phyloP scores from a whole-genome alignment of 805 yeast genomes.

The Myxozyma kluyveri region DNA sequence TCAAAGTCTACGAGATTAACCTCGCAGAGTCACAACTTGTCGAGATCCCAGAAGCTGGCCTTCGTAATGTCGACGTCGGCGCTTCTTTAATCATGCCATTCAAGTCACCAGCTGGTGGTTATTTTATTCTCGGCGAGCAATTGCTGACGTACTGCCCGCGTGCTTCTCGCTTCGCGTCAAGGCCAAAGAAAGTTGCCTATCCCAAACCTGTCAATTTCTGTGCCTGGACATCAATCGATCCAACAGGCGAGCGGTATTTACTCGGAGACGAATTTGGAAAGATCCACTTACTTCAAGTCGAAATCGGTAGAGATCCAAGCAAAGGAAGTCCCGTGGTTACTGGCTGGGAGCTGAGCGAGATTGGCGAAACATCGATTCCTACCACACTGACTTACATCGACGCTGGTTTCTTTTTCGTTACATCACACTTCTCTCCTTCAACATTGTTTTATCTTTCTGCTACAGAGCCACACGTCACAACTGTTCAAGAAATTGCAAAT shows the following conservation, averaged over 20 bases:
- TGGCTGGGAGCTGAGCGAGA: background rate
- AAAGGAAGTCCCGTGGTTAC: background rate
- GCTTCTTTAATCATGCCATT: slow-evolving; percentile 19
- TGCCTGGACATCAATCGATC: slow-evolving; percentile 26
- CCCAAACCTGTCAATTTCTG: slow-evolving; percentile 25
- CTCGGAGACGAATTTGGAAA: slow-evolving; percentile 29
- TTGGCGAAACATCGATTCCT: slow-evolving; percentile 26
- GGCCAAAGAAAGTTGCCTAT: slow-evolving; percentile 17
- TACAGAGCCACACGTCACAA: slow-evolving; percentile 18
- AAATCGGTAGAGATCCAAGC: too few relatives aligned
- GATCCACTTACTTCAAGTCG: slow-evolving; percentile 20
- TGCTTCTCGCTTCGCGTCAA: background rate
- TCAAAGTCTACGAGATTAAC: slow-evolving; percentile 23
- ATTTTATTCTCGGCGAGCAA: slow-evolving; percentile 28
- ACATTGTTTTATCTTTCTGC: slow-evolving; percentile 19
- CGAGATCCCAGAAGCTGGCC: slow-evolving; percentile 9
- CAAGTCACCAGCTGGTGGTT: slow-evolving; percentile 18
- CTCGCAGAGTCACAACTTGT: slow-evolving; percentile 8
- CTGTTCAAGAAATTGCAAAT: slow-evolving; percentile 24
- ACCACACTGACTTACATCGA: slow-evolving; percentile 26
- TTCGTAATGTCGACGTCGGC: slow-evolving; percentile 27
- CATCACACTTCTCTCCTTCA: slow-evolving; percentile 31
- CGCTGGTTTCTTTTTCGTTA: slow-evolving; percentile 27
- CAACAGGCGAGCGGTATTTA: slow-evolving; percentile 19
- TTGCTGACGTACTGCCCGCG: slow-evolving; percentile 18